Percentiles rank a stretch among this genome's conserved stretches.
These are phyloP conservation scores for Pelargonium nanum DNA, from an alignment of 345 rosid genomes.

Conservation along the genomic window DNA sequence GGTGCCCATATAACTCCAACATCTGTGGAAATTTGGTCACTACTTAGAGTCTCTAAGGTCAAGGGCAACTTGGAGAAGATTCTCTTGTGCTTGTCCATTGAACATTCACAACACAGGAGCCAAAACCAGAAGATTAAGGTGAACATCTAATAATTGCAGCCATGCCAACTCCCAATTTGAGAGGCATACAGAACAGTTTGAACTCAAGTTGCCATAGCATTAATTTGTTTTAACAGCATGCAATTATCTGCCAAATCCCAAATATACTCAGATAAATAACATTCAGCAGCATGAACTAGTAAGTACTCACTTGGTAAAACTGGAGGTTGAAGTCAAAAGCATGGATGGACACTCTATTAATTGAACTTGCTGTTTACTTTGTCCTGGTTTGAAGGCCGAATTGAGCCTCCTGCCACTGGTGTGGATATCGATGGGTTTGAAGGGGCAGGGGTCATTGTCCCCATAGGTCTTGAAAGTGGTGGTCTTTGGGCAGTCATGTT, in stretches of 20 bases:
- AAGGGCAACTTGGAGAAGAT: too few relatives aligned
- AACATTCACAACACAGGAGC: too few relatives aligned
- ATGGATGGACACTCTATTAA: constrained; percentile 2
- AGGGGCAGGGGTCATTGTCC: constrained; percentile 31
- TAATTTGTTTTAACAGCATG: too few relatives aligned
- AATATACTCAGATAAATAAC: neutral
- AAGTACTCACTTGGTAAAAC: constrained; percentile 21
- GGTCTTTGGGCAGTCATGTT: constrained; percentile 53
- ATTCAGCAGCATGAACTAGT: neutral
- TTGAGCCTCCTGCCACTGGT: constrained; percentile 38
- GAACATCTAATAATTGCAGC: too few relatives aligned
- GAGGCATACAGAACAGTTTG: too few relatives aligned
- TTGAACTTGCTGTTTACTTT: constrained; percentile 14
- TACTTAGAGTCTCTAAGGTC: too few relatives aligned
- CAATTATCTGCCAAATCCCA: neutral
- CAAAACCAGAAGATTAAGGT: too few relatives aligned
- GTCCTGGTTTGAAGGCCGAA: constrained; percentile 37
- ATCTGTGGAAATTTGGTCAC: too few relatives aligned
- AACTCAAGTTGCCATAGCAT: too few relatives aligned
- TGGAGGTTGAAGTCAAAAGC: neutral
- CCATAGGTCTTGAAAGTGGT: constrained; percentile 54
- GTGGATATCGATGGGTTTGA: constrained; percentile 36
- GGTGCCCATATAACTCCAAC: too few relatives aligned
- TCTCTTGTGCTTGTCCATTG: too few relatives aligned
- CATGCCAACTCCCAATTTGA: too few relatives aligned